Conservation (phyloP, 768 basidiomycete genomes). For the Podaxis sp. region DNA sequence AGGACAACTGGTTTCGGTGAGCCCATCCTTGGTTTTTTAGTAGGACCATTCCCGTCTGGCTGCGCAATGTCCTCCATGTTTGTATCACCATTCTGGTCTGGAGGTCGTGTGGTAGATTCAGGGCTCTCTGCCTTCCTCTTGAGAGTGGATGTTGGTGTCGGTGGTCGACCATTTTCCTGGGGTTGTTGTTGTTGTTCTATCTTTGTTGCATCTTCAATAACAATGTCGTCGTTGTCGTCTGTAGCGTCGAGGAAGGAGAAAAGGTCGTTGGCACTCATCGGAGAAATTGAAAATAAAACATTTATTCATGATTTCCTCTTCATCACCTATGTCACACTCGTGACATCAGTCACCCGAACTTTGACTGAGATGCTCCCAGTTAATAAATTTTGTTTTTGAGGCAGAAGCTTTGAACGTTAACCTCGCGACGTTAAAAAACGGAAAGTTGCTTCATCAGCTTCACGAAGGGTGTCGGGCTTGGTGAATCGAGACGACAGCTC, state of each 20-base stretch:
- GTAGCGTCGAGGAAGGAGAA: conserved; percentile 67
- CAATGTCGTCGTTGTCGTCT: conserved; percentile 25
- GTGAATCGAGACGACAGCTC: no score
- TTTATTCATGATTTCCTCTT: not conserved
- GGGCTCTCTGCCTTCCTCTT: conserved; percentile 43
- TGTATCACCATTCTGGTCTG: conserved; percentile 19
- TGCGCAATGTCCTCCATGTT: conserved; percentile 26
- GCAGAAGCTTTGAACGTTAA: no score
- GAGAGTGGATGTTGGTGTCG: conserved; percentile 22
- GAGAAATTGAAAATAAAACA: conserved; percentile 15
- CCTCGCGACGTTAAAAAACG: no score
- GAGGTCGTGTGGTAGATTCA: conserved; percentile 11
- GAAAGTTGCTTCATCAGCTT: no score
- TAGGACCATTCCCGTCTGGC: conserved; percentile 30
- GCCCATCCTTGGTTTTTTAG: conserved; percentile 61
- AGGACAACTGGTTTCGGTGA: conserved; percentile 76
- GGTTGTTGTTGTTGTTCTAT: conserved; percentile 22
- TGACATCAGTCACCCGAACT: not conserved
- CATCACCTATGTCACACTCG: not conserved
- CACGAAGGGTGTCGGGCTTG: no score
- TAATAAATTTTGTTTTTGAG: no score
- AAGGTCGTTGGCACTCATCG: conserved; percentile 52
- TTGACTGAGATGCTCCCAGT: no score
- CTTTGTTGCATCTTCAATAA: not conserved
- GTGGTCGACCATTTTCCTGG: conserved; percentile 23